Percentiles rank a stretch among this genome's conserved stretches.
Evolutionary conservation across 192 early-diverging fungal genomes (phyloP).

Genomic region (Backusella tarrabulga): DNA sequence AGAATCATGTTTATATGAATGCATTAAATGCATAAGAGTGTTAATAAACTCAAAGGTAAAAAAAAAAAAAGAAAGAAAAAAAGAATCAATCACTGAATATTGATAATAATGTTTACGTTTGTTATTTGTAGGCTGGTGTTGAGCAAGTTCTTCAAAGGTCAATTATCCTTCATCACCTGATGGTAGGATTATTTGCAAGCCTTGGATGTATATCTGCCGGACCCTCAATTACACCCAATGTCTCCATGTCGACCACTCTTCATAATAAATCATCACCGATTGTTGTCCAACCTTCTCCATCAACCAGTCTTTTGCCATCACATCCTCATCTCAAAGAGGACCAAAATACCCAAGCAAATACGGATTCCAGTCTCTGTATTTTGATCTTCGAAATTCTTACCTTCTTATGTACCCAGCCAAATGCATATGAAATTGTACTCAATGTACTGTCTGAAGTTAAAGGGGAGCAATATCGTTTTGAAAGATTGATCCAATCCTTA

Average conservation of each 20-base stretch:
- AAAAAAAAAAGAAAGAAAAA: not conserved
- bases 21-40: conserved; percentile 46
- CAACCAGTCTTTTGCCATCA: not conserved
- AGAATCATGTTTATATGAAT: conserved; percentile 44
- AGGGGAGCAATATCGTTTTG: conserved; percentile 53
- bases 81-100: not conserved
- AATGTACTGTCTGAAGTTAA: conserved; percentile 46
- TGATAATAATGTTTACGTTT: not conserved
- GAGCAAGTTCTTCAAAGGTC: conserved; percentile 35
- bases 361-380: not conserved
- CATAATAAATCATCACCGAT: not conserved
- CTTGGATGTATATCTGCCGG: not conserved
- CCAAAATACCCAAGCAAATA: not conserved
- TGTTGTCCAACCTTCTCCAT: conserved; percentile 9
- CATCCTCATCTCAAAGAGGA: not conserved
- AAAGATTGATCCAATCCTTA: conserved; percentile 44
- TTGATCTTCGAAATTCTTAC: conserved; percentile 38
- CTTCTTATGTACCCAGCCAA: conserved; percentile 42
- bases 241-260: not conserved
- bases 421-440: conserved; percentile 43
- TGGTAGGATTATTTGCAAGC: not conserved
- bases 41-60: conserved; percentile 50
- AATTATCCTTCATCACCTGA: conserved; percentile 7
- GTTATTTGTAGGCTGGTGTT: conserved; percentile 39
- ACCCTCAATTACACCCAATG: not conserved